A percentile compares a stretch with the other conserved stretches of the same genome.
Conservation (phyloP, 2,329 filamentous ascomycete genomes). For the Diplodia sapinea region DNA sequence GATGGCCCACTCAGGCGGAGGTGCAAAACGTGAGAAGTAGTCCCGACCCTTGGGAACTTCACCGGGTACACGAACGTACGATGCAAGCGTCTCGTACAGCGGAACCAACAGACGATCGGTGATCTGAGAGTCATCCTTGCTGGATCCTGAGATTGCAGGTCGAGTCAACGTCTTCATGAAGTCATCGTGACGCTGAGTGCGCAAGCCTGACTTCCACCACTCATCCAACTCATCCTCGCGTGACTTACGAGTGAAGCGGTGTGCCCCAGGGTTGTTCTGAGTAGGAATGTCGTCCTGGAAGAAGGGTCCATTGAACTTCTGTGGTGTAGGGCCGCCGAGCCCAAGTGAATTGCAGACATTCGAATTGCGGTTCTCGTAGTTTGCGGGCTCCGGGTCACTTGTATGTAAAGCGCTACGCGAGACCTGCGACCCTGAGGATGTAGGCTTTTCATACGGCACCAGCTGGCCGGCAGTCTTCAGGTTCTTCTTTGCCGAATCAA, state of each 20-base stretch:
- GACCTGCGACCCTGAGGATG: slow-evolving; percentile 13
- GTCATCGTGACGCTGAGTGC: slow-evolving; percentile 33
- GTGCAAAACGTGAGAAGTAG: slow-evolving; percentile 51
- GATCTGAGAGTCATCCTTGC: slow-evolving; percentile 30
- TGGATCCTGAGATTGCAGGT: slow-evolving; percentile 32
- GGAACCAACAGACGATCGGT: slow-evolving; percentile 50
- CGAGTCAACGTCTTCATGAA: slow-evolving; percentile 10
- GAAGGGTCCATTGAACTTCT: slow-evolving; percentile 47
- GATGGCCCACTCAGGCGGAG: slow-evolving; percentile 47
- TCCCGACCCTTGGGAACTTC: slow-evolving; percentile 35
- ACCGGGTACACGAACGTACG: slow-evolving; percentile 41
- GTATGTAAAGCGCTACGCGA: slow-evolving; percentile 16
- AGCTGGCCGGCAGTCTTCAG: background rate
- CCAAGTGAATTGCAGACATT: slow-evolving; percentile 19
- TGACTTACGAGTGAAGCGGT: slow-evolving; percentile 37
- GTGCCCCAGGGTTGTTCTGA: slow-evolving; percentile 38
- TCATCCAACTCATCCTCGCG: slow-evolving; percentile 47
- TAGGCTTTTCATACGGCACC: slow-evolving; percentile 1
- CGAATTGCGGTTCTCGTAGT: slow-evolving; percentile 12
- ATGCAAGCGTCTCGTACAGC: slow-evolving; percentile 50
- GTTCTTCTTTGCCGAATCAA: background rate
- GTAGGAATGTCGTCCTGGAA: slow-evolving; percentile 44
- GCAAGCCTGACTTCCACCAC: slow-evolving; percentile 47
- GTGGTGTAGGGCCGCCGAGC: slow-evolving; percentile 38
- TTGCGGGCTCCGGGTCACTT: slow-evolving; percentile 23